Evolutionary conservation across 176 grass and related monocot genomes (phyloP).

Genomic region (Eleusine indica): DNA sequence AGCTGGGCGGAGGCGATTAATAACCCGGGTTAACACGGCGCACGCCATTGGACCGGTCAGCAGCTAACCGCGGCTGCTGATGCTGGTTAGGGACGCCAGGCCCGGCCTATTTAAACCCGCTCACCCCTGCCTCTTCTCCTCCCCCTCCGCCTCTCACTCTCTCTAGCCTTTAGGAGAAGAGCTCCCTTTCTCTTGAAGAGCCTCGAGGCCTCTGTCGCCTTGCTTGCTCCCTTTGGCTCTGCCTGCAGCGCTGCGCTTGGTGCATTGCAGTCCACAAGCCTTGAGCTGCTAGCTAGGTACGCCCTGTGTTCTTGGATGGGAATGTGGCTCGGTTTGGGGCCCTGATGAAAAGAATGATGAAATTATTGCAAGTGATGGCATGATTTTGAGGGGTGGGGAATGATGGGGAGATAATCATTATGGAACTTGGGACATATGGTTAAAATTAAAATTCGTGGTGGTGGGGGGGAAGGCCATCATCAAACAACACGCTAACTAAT

Average conservation of each 20-base stretch:
- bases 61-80: slow-evolving; percentile 41
- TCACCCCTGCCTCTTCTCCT: slow-evolving; percentile 40
- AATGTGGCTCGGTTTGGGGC: slow-evolving; percentile 47
- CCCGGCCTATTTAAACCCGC: slow-evolving; percentile 69
- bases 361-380: slow-evolving; percentile 4
- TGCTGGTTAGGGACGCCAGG: slow-evolving; percentile 16
- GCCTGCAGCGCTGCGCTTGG: slow-evolving; percentile 11
- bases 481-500: slow-evolving; percentile 4
- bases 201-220: background rate
- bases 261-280: slow-evolving; percentile 37
- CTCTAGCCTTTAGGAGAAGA: slow-evolving; percentile 10
- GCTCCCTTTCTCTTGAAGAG: slow-evolving; percentile 24
- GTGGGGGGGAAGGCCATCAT: background rate
- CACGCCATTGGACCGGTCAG: slow-evolving; percentile 35
- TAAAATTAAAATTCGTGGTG: background rate
- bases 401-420: background rate
- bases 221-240: background rate
- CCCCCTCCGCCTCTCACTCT: slow-evolving; percentile 50
- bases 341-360: slow-evolving; percentile 12
- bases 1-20: slow-evolving; percentile 44
- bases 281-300: slow-evolving; percentile 40
- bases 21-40: slow-evolving; percentile 25
- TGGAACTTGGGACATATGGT: background rate
- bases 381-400: background rate
- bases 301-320: slow-evolving; percentile 38